phyloP scores from a whole-genome alignment of 768 basidiomycete species.

The Sporobolomyces phaffii region DNA sequence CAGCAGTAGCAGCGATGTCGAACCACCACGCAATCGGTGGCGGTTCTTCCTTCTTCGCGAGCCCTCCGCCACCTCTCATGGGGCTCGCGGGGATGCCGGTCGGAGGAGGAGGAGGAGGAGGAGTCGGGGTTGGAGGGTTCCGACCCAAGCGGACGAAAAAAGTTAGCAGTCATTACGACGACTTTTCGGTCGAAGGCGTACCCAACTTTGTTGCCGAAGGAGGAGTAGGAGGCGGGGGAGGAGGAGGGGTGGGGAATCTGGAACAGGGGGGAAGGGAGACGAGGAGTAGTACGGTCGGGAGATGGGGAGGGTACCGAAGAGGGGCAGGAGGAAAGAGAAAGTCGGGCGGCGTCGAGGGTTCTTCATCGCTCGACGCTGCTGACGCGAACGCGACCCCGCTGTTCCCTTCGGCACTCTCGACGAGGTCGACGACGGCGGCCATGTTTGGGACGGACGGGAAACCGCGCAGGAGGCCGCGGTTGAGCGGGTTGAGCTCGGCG shows the following conservation, averaged over 20 bases:
- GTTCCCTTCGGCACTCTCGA: neutral
- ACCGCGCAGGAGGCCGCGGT: neutral
- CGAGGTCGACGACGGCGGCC: no score
- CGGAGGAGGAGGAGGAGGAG: neutral
- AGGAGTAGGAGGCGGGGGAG: neutral
- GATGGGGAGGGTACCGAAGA: neutral
- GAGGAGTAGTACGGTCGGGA: neutral
- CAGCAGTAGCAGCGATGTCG: no score
- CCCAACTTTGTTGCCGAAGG: neutral
- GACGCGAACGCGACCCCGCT: neutral
- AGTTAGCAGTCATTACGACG: conserved; percentile 24
- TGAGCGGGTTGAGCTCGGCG: conserved; percentile 7
- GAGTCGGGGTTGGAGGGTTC: neutral
- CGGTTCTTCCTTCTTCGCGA: neutral
- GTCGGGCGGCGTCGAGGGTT: no score
- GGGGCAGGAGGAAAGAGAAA: neutral
- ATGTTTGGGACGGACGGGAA: neutral
- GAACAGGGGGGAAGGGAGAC: neutral
- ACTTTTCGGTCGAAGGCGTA: conserved; percentile 29
- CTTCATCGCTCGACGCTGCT: neutral
- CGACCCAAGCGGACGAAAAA: conserved; percentile 29
- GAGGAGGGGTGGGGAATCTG: no score
- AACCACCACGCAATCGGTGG: no score
- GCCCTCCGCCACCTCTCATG: neutral
- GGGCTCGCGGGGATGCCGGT: neutral